Evolutionary conservation across 2,329 filamentous ascomycete genomes (phyloP).

Genomic region (Sarocladium brachiariae): DNA sequence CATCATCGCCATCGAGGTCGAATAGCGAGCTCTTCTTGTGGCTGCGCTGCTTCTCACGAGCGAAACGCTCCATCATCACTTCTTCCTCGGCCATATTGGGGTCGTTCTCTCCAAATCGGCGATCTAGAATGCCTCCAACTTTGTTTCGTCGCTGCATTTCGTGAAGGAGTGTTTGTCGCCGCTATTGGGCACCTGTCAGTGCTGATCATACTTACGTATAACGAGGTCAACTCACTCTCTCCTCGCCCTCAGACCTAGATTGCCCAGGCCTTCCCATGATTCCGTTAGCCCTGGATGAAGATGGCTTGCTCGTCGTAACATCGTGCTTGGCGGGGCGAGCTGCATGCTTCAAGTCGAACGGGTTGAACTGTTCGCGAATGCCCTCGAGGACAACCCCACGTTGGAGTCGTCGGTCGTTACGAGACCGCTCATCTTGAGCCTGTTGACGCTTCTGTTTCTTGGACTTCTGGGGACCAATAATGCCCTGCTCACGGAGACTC

Average conservation of each 20-base stretch:
- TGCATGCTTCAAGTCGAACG: conserved; percentile 86
- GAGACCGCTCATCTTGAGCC: conserved; percentile 57
- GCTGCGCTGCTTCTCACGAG: conserved; percentile 73
- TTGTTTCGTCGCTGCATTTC: conserved; percentile 89
- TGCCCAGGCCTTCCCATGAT: conserved; percentile 72
- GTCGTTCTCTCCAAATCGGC: conserved; percentile 93
- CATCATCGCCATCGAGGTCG: conserved; percentile 69
- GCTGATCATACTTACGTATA: not conserved
- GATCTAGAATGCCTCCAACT: conserved; percentile 84
- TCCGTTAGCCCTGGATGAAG: conserved; percentile 45
- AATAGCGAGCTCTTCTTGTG: conserved; percentile 77
- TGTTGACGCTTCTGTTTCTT: conserved; percentile 86
- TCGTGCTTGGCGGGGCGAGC: conserved; percentile 77
- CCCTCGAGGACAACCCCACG: conserved; percentile 70
- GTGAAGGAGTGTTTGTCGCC: conserved; percentile 74
- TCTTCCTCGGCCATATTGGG: conserved; percentile 90
- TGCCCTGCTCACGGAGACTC: conserved; percentile 80
- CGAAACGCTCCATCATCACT: conserved; percentile 84
- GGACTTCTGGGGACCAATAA: conserved; percentile 85
- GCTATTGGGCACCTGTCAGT: conserved; percentile 34
- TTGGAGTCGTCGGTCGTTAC: conserved; percentile 66
- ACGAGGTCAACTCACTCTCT: conserved; percentile 52
- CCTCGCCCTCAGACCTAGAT: conserved; percentile 79
- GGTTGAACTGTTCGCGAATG: conserved; percentile 95
- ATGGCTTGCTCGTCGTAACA: conserved; percentile 61